Percentiles rank a stretch among this genome's conserved stretches.
Conservation (phyloP, 805 yeast species). For the Sugiyamaella valdiviana region DNA sequence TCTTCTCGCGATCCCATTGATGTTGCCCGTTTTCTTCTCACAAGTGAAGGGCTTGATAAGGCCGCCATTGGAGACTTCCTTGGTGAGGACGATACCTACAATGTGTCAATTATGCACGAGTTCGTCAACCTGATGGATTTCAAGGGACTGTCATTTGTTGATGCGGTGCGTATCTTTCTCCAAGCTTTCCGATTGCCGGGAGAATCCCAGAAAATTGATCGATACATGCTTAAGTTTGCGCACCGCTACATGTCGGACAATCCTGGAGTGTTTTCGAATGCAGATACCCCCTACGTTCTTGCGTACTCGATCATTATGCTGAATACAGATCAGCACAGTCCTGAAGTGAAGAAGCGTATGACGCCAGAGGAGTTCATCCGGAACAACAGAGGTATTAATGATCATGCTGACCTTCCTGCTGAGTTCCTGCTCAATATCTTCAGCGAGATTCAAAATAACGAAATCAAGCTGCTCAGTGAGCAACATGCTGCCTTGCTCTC, state of each 20-base stretch:
- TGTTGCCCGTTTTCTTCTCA: slow-evolving; percentile 68
- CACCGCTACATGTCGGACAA: slow-evolving; percentile 85
- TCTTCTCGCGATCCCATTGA: slow-evolving; percentile 52
- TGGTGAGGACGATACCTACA: slow-evolving; percentile 79
- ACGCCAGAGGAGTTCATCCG: slow-evolving; percentile 76
- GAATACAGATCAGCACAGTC: slow-evolving; percentile 90
- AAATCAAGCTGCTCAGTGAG: slow-evolving; percentile 86
- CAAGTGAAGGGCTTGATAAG: slow-evolving; percentile 70
- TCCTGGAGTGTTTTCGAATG: slow-evolving; percentile 80
- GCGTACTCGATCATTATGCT: slow-evolving; percentile 89
- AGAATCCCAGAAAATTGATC: slow-evolving; percentile 95
- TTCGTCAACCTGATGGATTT: slow-evolving; percentile 88
- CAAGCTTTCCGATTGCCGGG: slow-evolving; percentile 95
- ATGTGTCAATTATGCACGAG: slow-evolving; percentile 82
- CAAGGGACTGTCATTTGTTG: slow-evolving; percentile 61
- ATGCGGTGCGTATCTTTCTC: slow-evolving; percentile 74
- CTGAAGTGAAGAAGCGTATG: slow-evolving; percentile 83
- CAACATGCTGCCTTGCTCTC: slow-evolving; percentile 86
- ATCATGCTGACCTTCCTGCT: slow-evolving; percentile 74
- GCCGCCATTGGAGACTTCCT: slow-evolving; percentile 82
- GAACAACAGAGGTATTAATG: slow-evolving; percentile 89
- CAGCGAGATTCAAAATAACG: slow-evolving; percentile 73
- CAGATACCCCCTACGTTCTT: slow-evolving; percentile 88
- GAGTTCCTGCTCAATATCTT: slow-evolving; percentile 65
- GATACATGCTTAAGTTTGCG: slow-evolving; percentile 95